These are phyloP conservation scores for Mycena chlorophos DNA, from an alignment of 768 basidiomycete genomes.

Conservation along the genomic window DNA sequence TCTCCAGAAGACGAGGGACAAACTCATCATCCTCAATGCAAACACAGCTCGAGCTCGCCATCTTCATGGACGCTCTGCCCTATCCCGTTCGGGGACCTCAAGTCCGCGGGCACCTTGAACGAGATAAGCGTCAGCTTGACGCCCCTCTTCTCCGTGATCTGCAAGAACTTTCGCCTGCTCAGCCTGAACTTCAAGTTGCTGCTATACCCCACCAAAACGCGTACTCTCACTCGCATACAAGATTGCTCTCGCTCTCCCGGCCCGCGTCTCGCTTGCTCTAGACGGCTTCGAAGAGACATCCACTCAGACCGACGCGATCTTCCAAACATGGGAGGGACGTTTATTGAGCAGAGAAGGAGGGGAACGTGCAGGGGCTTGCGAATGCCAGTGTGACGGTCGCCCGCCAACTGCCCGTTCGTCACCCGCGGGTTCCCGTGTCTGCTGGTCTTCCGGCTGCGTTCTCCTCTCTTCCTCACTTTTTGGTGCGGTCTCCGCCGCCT, in stretches of 20 bases:
- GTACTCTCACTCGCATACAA: neutral
- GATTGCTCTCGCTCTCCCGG: neutral
- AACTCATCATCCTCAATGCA: neutral
- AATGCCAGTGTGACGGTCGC: too few species aligned
- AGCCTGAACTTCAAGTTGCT: too few species aligned
- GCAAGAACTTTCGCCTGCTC: neutral
- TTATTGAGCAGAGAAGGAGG: too few species aligned
- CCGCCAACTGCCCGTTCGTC: too few species aligned
- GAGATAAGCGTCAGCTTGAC: neutral
- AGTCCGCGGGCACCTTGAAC: neutral
- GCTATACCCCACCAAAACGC: neutral
- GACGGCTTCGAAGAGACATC: too few species aligned
- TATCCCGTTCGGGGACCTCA: neutral
- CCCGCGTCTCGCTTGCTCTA: neutral
- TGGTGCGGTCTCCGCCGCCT: too few species aligned
- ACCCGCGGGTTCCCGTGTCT: too few species aligned
- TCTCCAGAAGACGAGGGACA: neutral
- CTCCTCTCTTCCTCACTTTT: too few species aligned
- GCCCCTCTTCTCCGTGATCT: neutral
- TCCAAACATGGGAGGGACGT: too few species aligned
- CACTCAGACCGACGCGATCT: too few species aligned
- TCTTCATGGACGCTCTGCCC: neutral
- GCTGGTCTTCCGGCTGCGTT: too few species aligned
- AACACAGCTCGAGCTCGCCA: neutral
- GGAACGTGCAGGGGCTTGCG: too few species aligned